These are phyloP conservation scores for Oryza longistaminata DNA, from an alignment of 176 grass and related monocot species.

Conservation along the genomic window DNA sequence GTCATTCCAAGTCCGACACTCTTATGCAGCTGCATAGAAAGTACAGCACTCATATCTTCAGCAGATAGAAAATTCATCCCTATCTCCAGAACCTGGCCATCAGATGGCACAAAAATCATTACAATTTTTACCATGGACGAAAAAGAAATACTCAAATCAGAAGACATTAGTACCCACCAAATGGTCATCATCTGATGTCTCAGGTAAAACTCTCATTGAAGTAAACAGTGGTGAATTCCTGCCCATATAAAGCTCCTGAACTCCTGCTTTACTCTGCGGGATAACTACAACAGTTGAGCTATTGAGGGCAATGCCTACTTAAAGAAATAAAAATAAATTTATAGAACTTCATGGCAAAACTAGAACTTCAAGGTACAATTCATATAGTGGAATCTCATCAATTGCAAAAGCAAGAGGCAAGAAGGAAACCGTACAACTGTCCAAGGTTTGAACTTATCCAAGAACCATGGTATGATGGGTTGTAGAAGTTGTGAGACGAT, in stretches of 20 bases:
- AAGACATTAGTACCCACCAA: slow-evolving; percentile 58
- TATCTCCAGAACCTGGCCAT: slow-evolving; percentile 80
- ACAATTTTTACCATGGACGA: slow-evolving; percentile 17
- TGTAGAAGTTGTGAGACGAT: slow-evolving; percentile 77
- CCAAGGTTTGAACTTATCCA: slow-evolving; percentile 97
- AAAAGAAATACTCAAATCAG: slow-evolving; percentile 14
- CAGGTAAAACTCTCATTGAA: slow-evolving; percentile 72
- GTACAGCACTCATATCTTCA: slow-evolving; percentile 88
- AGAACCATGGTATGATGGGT: slow-evolving; percentile 94
- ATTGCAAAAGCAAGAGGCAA: slow-evolving; percentile 4
- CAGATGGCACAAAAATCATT: neutral
- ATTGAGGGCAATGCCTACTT: slow-evolving; percentile 1
- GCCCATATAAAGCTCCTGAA: slow-evolving; percentile 93
- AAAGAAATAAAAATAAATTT: slow-evolving; percentile 14
- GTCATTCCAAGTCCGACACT: slow-evolving; percentile 80
- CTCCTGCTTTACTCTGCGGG: slow-evolving; percentile 79
- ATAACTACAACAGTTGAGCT: slow-evolving; percentile 35
- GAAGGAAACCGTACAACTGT: slow-evolving; percentile 68
- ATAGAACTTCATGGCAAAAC: slow-evolving; percentile 9
- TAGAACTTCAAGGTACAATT: neutral
- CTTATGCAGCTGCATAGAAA: slow-evolving; percentile 82
- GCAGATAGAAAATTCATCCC: slow-evolving; percentile 93
- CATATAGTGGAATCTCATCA: slow-evolving; percentile 17
- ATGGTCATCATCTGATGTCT: slow-evolving; percentile 93
- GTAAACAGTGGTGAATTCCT: slow-evolving; percentile 85